Evolutionary conservation across 1,284 basidiomycete species (phyloP).

Genomic region (Leccinum laetum): DNA sequence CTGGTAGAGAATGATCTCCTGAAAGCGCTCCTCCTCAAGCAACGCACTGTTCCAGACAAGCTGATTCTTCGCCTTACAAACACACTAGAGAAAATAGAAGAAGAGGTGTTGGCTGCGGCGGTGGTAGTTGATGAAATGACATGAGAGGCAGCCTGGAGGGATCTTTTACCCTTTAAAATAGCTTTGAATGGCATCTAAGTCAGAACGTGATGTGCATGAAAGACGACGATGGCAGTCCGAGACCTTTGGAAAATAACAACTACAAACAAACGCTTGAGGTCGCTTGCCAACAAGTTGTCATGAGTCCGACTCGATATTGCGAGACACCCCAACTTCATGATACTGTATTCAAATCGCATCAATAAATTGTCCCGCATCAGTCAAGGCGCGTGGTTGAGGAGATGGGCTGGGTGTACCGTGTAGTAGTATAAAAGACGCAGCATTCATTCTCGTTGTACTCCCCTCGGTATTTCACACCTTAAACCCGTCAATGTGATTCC

Average conservation of each 20-base stretch:
- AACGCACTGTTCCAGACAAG: slow-evolving; percentile 37
- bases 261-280: slow-evolving; percentile 20
- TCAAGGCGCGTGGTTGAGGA: no score
- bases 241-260: slow-evolving; percentile 24
- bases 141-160: slow-evolving; percentile 50
- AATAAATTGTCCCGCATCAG: no score
- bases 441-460: no score
- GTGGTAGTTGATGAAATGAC: slow-evolving; percentile 45
- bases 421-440: no score
- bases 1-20: slow-evolving; percentile 46
- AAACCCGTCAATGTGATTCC: not conserved
- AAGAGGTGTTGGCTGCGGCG: slow-evolving; percentile 52
- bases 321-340: no score
- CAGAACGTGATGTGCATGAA: slow-evolving; percentile 20
- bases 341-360: no score
- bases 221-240: slow-evolving; percentile 1
- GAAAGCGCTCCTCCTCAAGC: slow-evolving; percentile 24
- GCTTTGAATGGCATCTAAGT: slow-evolving; percentile 29
- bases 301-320: no score
- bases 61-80: slow-evolving; percentile 45
- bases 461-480: no score
- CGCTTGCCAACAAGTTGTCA: no score
- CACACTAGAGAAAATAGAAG: slow-evolving; percentile 47
- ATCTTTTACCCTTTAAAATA: slow-evolving; percentile 44
- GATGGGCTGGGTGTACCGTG: no score